Evolutionary conservation across 2,329 filamentous ascomycete species (phyloP).

Genomic region (Fusarium sp.): DNA sequence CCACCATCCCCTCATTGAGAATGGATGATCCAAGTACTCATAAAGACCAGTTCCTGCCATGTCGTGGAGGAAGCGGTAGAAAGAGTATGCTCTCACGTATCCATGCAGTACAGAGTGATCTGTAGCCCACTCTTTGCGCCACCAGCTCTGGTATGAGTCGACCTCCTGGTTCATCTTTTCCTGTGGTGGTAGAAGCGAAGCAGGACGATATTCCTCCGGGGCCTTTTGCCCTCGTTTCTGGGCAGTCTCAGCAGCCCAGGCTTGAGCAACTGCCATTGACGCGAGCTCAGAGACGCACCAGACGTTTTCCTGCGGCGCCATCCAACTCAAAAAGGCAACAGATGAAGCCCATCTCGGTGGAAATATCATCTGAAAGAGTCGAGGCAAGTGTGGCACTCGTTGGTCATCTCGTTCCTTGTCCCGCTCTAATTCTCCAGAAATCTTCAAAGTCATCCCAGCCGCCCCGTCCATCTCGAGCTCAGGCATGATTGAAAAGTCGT

Average conservation of each 20-base stretch:
- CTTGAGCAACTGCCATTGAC: neutral
- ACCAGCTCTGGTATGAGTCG: conserved; percentile 2
- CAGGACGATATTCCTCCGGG: neutral
- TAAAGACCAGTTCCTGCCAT: neutral
- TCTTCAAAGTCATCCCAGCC: neutral
- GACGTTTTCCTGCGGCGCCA: conserved; percentile 7
- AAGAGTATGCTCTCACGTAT: neutral
- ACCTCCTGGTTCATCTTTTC: conserved; percentile 2
- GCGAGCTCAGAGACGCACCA: conserved; percentile 5
- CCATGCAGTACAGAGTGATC: neutral
- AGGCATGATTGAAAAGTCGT: conserved; percentile 1
- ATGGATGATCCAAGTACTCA: neutral
- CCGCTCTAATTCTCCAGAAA: neutral
- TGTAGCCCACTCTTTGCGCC: conserved; percentile 1
- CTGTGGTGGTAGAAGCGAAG: neutral
- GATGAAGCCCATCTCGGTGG: conserved; percentile 5
- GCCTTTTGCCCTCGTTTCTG: neutral
- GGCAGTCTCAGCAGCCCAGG: neutral
- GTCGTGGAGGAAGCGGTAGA: neutral
- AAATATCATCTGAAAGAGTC: conserved; percentile 5
- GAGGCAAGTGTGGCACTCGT: neutral
- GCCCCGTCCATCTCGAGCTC: conserved; percentile 4
- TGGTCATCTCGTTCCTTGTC: neutral
- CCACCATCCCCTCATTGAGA: neutral
- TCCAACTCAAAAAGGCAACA: conserved; percentile 1